phyloP scores from a whole-genome alignment of 2,329 filamentous ascomycete species.

The Graphiopsis chlorocephala region DNA sequence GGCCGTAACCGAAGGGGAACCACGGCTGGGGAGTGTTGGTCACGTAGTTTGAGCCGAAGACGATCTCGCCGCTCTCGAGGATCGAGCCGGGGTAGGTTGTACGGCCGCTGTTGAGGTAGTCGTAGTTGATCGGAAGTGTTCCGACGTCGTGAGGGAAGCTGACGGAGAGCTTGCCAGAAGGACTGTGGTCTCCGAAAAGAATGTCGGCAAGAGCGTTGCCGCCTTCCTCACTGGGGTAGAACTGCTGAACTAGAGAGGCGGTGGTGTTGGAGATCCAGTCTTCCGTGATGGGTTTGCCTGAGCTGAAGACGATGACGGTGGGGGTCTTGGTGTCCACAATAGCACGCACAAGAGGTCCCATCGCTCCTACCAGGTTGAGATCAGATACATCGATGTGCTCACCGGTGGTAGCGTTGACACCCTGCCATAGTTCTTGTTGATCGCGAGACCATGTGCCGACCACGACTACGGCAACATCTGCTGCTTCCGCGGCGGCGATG shows the following conservation, averaged over 20 bases:
- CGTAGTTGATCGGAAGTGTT: slow-evolving; percentile 67
- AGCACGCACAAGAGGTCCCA: slow-evolving; percentile 57
- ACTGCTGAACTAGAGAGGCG: slow-evolving; percentile 56
- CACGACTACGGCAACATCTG: slow-evolving; percentile 70
- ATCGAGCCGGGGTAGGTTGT: slow-evolving; percentile 53
- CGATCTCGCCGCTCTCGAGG: slow-evolving; percentile 58
- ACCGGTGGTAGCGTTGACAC: slow-evolving; percentile 70
- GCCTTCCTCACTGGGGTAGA: slow-evolving; percentile 66
- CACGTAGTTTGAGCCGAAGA: slow-evolving; percentile 65
- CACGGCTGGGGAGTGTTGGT: slow-evolving; percentile 59
- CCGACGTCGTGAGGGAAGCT: slow-evolving; percentile 69
- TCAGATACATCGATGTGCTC: slow-evolving; percentile 67
- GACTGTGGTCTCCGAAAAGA: slow-evolving; percentile 70
- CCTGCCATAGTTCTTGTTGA: slow-evolving; percentile 67
- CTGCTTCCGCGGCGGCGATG: slow-evolving; percentile 60
- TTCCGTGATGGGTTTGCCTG: slow-evolving; percentile 70
- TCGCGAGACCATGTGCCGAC: slow-evolving; percentile 76
- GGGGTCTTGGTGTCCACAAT: slow-evolving; percentile 63
- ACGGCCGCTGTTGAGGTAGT: slow-evolving; percentile 67
- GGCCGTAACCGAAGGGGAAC: slow-evolving; percentile 75
- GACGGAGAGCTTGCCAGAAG: slow-evolving; percentile 71
- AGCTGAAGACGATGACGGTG: slow-evolving; percentile 60
- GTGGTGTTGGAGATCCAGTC: slow-evolving; percentile 66
- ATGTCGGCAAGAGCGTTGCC: slow-evolving; percentile 79
- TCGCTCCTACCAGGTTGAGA: slow-evolving; percentile 51